Evolutionary conservation across 148 eudicot genomes (phyloP).

Genomic region (Spergularia marina): DNA sequence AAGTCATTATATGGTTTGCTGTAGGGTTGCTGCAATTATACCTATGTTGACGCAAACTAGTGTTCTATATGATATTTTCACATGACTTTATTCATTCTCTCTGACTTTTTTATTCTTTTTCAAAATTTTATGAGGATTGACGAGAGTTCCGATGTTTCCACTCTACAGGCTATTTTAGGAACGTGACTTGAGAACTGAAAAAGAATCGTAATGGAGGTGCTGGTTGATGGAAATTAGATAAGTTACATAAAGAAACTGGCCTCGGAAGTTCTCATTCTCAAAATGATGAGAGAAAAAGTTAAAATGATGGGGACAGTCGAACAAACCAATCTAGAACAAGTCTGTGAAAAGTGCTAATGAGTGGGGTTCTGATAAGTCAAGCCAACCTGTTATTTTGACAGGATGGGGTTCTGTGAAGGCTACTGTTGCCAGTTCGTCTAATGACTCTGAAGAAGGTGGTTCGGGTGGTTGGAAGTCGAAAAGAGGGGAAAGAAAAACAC

Average conservation of each 20-base stretch:
- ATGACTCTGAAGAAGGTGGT: neutral
- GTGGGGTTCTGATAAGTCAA: slow-evolving; percentile 7
- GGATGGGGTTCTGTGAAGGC: slow-evolving; percentile 5
- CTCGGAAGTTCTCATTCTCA: neutral
- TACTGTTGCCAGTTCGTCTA: neutral
- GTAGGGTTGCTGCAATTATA: too few species aligned
- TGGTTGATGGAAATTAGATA: neutral
- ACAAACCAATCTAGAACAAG: neutral
- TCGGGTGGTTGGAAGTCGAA: neutral
- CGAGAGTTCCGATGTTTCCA: too few species aligned
- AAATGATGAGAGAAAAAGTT: neutral
- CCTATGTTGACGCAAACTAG: too few species aligned
- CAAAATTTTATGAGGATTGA: neutral
- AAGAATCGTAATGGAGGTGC: neutral
- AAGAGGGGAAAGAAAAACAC: neutral
- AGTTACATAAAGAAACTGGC: neutral
- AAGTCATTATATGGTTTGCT: neutral
- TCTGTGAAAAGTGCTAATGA: neutral
- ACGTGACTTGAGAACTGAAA: slow-evolving; percentile 5
- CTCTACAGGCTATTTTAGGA: slow-evolving; percentile 12
- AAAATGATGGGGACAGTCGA: neutral
- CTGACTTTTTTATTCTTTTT: neutral
- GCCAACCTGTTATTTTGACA: neutral
- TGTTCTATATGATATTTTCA: too few species aligned
- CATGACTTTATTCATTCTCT: neutral